phyloP scores from a whole-genome alignment of 2,329 filamentous ascomycete species.

The Xylaria multiplex region DNA sequence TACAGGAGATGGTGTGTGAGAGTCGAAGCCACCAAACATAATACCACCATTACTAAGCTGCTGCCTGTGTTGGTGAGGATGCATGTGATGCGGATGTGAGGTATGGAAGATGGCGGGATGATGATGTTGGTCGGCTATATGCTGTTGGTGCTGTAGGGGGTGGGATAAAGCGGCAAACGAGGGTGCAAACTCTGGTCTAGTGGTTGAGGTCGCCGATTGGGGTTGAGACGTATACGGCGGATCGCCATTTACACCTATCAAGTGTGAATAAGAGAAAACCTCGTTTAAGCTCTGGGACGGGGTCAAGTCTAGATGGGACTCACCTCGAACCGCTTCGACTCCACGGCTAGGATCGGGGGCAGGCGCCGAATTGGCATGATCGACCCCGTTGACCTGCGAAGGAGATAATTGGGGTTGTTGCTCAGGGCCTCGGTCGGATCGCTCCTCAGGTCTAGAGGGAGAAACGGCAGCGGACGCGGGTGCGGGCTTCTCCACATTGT shows the following conservation, averaged over 20 bases:
- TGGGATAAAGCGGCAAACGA: conserved; percentile 38
- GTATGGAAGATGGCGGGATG: conserved; percentile 40
- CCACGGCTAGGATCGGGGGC: conserved; percentile 12
- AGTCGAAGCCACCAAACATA: conserved; percentile 66
- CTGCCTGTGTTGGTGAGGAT: conserved; percentile 54
- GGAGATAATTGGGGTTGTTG: conserved; percentile 18
- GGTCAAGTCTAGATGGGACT: conserved; percentile 3
- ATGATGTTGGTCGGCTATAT: conserved; percentile 38
- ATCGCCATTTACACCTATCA: conserved; percentile 25
- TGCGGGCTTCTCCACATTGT: conserved; percentile 45
- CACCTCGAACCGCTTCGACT: conserved; percentile 34
- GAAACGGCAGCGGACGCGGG: conserved; percentile 34
- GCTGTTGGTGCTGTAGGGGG: conserved; percentile 37
- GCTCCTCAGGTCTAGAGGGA: conserved; percentile 28
- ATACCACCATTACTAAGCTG: conserved; percentile 63
- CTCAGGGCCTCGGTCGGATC: not conserved
- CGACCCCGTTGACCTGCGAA: conserved; percentile 29
- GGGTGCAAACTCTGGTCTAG: conserved; percentile 35
- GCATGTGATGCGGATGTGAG: conserved; percentile 42
- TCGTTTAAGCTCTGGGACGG: not conserved
- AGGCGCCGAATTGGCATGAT: conserved; percentile 28
- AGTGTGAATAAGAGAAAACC: conserved; percentile 17
- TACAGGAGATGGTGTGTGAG: conserved; percentile 67
- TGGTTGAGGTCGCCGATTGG: conserved; percentile 40
- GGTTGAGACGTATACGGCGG: conserved; percentile 37